Evolutionary conservation across 2,329 filamentous ascomycete species (phyloP), one percentile per base, ranked within the genome.

Genomic region (Diaporthe sp.): DNA sequence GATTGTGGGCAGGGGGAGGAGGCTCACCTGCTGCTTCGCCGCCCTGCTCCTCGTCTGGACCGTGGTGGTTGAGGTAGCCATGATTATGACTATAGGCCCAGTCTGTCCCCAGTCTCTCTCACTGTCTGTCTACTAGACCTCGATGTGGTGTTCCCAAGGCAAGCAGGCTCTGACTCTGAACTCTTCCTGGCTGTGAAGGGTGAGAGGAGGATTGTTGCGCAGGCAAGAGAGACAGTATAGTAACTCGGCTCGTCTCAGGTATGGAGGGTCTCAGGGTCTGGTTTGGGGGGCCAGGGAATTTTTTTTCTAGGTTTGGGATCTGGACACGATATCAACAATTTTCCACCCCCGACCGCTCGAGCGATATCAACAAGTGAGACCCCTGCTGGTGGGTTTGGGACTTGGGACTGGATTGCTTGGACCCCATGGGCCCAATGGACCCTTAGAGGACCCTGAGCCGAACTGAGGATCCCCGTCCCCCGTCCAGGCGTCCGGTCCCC

Each of bases 321-420:
- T 58, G 31, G 72, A 67, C 67, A 74, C 72, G 75, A 76, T 76
- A 74, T 76, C 75, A 76, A 76, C 75, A 76, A 39, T 72, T 76
- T 72, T 53, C 6, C 10, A 55, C 37, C 72, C 68, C 62, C 62
- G 75, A 76, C 75, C 65, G 72, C 72, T 71, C 72, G 51, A 71
- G 67, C 72, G 75, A 76, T 76, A 76, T 76, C 75, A 76, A 76
- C 75, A 76, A 72, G 72, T 73, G 71, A 34, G 42, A 76, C 61
- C 75, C 75, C 59, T 76, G 75, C 71, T 73, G 71, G 71, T 55
- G 49, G 61, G 58, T 49, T 73, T 57, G 59, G 71, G 58, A 72
- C 49, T 73, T 65, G 46, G 57, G 44, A 55, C 65, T 53, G 46
- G 65, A 73, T 42, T 51, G 70, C 58, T 62, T 73, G 71, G 58